Base-by-base conservation (phyloP, 1,284 basidiomycete species). In the Athelia sp. region DNA sequence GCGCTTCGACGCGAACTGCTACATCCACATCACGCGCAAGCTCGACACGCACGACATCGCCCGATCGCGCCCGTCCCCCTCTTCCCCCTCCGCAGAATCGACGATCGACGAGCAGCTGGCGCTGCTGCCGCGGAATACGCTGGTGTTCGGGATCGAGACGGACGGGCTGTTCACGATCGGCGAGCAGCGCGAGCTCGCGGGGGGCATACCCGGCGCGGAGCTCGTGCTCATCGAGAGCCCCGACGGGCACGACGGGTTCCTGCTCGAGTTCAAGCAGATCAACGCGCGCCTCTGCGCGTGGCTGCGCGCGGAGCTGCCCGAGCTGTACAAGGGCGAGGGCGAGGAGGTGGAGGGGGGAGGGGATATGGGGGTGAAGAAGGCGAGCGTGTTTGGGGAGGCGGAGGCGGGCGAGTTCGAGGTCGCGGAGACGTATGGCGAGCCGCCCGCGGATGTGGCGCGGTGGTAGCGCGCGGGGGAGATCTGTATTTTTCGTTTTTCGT, bases 161-260 rank as follows among this genome's bases (percentile, higher is more conserved):
- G 94, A 98, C 62, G 94, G 93, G 0, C 73, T 98, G 2, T 98
- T 97, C 74, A 95, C 91, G 11, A 84, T 91, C 0, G 77, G 79
- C 1, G 94, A 97, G 68, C 93, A 97, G 65, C 74, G 76, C 46
- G 84, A 90, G 55, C 78, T 97, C 50, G 90, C 91, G 2, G 76
- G 77, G 2, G 79, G 87, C 58, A 88, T 95, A 36, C 89, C 88
- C 0, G 79, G 77, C 23, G 87, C 92, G 0, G 81, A 91, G 60
- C 76, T 96, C 35, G 83, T 91, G 42, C 78, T 84, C 43, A 88
- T 98, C 40, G 81, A 85, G 3, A 87, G 82, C 3, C 84, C 83
- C 0, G 96, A 98, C 64, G 97, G 96, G 0, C 96, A 99, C 65
- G 97, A 99, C 62, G 97, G 96, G 4, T 99, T 99, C 70, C 70